Conservation (phyloP, 169 alveolate species). For the Amoebophrya sp. region DNA sequence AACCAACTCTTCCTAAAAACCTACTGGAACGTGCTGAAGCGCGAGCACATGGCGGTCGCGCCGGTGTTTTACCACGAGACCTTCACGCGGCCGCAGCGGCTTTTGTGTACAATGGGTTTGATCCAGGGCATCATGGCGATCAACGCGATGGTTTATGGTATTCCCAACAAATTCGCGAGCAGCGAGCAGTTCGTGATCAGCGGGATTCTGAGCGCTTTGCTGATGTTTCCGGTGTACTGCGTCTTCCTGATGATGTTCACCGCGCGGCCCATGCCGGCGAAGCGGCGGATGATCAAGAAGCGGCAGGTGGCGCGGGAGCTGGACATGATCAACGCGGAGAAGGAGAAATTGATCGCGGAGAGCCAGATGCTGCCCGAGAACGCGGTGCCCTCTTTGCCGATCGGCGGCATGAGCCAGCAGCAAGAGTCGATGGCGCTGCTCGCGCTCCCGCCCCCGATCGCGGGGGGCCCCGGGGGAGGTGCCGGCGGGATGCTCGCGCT, state of each 20-base stretch:
- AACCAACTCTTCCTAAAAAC: background rate
- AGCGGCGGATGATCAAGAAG: constrained; percentile 15
- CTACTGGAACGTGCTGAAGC: constrained; percentile 12
- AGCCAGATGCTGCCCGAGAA: background rate
- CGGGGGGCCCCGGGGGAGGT: background rate
- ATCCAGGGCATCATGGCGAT: background rate
- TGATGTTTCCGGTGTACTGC: constrained; percentile 8
- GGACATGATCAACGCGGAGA: background rate
- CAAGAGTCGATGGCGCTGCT: background rate
- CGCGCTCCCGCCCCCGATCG: constrained; percentile 10
- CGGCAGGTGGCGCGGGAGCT: background rate
- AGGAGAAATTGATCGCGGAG: background rate
- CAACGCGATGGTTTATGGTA: background rate
- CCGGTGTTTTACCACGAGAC: constrained; percentile 18
- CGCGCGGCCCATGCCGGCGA: background rate
- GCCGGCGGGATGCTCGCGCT: no score
- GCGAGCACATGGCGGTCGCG: background rate
- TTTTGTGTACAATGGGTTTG: background rate
- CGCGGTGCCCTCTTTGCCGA: background rate
- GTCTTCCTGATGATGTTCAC: background rate
- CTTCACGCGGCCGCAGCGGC: constrained; percentile 22
- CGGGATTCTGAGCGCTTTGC: background rate
- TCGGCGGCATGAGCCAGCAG: background rate
- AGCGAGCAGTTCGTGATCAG: background rate
- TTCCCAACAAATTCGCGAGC: background rate